phyloP scores from a whole-genome alignment of 331 rosid species.

The Acacia pycnantha region DNA sequence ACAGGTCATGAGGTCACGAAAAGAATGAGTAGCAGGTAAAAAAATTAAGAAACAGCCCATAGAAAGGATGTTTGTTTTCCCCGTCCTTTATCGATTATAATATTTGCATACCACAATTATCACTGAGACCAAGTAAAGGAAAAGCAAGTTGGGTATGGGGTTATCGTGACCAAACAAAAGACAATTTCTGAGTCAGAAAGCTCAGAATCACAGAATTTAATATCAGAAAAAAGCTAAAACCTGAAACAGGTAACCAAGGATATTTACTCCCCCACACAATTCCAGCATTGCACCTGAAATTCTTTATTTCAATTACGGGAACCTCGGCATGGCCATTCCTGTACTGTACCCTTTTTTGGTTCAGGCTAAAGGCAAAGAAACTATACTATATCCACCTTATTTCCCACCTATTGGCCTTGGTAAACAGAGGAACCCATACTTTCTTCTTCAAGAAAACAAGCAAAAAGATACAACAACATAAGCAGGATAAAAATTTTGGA shows the following conservation, averaged over 20 bases:
- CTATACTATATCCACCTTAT: neutral
- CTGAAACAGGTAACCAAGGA: slow-evolving; percentile 29
- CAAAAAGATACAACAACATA: neutral
- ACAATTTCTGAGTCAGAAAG: slow-evolving; percentile 55
- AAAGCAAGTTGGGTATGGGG: slow-evolving; percentile 38
- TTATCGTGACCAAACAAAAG: slow-evolving; percentile 34
- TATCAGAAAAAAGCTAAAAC: slow-evolving; percentile 34
- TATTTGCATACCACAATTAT: slow-evolving; percentile 25
- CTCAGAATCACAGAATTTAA: slow-evolving; percentile 42
- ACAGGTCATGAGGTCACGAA: neutral
- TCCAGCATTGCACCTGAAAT: slow-evolving; percentile 35
- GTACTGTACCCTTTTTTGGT: neutral
- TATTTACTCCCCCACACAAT: slow-evolving; percentile 36
- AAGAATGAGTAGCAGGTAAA: slow-evolving; percentile 27
- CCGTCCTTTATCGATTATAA: neutral
- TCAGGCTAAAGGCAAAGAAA: slow-evolving; percentile 24
- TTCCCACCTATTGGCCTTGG: neutral
- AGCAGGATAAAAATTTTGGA: neutral
- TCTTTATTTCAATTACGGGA: neutral
- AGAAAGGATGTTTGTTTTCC: neutral
- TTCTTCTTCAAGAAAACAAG: slow-evolving; percentile 23
- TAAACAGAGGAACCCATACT: slow-evolving; percentile 30
- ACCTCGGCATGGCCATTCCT: slow-evolving; percentile 5
- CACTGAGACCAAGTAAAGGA: slow-evolving; percentile 1
- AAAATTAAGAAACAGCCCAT: slow-evolving; percentile 15